phyloP scores from a whole-genome alignment of 192 early-diverging fungal species.

The Coemansia sp. region DNA sequence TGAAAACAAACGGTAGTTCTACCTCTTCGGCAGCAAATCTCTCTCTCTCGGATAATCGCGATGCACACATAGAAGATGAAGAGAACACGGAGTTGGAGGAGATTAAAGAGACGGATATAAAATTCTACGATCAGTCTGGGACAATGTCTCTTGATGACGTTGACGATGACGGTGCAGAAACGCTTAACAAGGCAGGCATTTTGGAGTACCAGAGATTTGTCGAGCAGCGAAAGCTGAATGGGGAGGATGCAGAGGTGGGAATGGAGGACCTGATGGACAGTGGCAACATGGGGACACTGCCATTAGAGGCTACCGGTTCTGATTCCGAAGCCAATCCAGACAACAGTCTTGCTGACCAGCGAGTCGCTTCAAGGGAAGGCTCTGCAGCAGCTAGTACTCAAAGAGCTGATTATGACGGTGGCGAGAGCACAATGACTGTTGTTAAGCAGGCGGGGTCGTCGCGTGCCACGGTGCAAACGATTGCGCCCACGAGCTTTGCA shows the following conservation, averaged over 20 bases:
- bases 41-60: not conserved
- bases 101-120: slow-evolving; percentile 31
- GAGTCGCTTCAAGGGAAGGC: too few species aligned
- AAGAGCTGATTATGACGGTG: slow-evolving; percentile 19
- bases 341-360: not conserved
- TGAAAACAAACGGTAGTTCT: not conserved
- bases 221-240: slow-evolving; percentile 17
- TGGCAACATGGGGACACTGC: not conserved
- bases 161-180: slow-evolving; percentile 26
- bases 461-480: slow-evolving; percentile 13
- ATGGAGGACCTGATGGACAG: not conserved
- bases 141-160: slow-evolving; percentile 15
- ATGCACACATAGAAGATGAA: not conserved
- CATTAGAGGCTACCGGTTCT: not conserved
- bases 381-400: not conserved
- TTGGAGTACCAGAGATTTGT: slow-evolving; percentile 52
- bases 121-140: slow-evolving; percentile 6
- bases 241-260: not conserved
- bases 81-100: slow-evolving; percentile 13
- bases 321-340: not conserved
- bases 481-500: slow-evolving; percentile 58
- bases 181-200: slow-evolving; percentile 20
- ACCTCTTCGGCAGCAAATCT: not conserved
- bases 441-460: slow-evolving; percentile 28
- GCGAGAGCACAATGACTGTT: slow-evolving; percentile 24